phyloP scores from a whole-genome alignment of 2,329 filamentous ascomycete species.

The Pseudocercospora cruenta region DNA sequence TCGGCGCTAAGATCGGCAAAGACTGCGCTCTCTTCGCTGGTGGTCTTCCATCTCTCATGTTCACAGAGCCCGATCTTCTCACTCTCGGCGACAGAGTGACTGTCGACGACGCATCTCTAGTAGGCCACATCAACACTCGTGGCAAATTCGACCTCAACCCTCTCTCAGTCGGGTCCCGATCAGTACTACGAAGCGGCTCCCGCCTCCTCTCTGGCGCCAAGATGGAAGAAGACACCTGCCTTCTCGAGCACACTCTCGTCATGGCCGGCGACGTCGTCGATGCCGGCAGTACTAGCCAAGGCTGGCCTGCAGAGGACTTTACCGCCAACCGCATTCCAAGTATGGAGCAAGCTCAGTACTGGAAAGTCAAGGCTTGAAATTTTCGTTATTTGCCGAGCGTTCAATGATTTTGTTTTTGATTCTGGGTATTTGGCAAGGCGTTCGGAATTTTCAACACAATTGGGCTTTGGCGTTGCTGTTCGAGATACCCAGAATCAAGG shows the following conservation, averaged over 20 bases:
- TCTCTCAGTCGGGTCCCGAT: conserved; percentile 55
- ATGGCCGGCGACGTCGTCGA: conserved; percentile 62
- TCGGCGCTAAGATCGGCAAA: conserved; percentile 59
- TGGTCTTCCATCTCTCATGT: conserved; percentile 56
- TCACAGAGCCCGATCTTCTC: conserved; percentile 62
- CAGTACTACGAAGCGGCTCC: conserved; percentile 57
- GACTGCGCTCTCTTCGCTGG: conserved; percentile 61
- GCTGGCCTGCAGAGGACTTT: conserved; percentile 57
- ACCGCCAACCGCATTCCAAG: conserved; percentile 36
- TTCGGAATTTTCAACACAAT: neutral
- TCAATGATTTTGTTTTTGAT: neutral
- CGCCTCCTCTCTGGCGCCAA: conserved; percentile 57
- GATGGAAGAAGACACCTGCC: conserved; percentile 58
- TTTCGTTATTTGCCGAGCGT: neutral
- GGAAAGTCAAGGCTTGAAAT: conserved; percentile 17
- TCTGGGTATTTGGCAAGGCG: neutral
- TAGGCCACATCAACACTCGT: conserved; percentile 61
- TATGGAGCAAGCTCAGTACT: conserved; percentile 26
- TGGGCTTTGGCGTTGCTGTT: neutral
- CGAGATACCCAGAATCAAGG: neutral
- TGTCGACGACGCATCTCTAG: conserved; percentile 60
- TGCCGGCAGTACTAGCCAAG: conserved; percentile 56
- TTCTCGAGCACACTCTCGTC: conserved; percentile 62
- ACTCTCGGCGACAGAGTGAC: conserved; percentile 57
- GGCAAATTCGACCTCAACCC: conserved; percentile 61